Base-by-base conservation (phyloP, 805 yeast genomes). In the Wickerhamiella shivajii region DNA sequence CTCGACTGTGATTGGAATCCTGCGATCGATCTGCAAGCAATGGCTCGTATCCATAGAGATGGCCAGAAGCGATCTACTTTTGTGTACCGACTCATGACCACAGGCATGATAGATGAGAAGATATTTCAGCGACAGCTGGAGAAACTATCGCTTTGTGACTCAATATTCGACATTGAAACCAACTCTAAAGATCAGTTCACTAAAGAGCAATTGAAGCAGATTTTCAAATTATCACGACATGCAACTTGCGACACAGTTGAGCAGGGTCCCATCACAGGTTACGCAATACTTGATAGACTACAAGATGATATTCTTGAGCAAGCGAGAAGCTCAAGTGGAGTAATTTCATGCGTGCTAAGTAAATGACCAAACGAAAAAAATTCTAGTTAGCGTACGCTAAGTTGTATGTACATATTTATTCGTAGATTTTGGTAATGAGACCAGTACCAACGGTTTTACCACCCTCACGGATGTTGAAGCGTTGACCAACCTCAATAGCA, bases 371-470 rank as follows among this genome's bases (percentile, higher is more conserved):
- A n/a, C n/a, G n/a, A n/a, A n/a, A n/a, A n/a, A n/a, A n/a, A n/a
- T n/a, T n/a, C n/a, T n/a, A n/a, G n/a, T n/a, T n/a, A n/a, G n/a
- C n/a, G n/a, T n/a, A n/a, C n/a, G n/a, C n/a, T n/a, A n/a, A n/a
- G n/a, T n/a, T n/a, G n/a, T n/a, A n/a, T n/a, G n/a, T n/a, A n/a
- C n/a, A n/a, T n/a, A n/a, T n/a, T 53, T 67, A 72, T 59, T 77
- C 87, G 45, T 80, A 59, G 60, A 83, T 75, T 64, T 94, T 77
- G 52, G 98, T 90, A 51, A 90, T 73, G 67, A 90, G 67, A 69
- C 98, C 98, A 47, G 98, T 90, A 63, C 95, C 98, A 47, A 90
- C 96, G 46, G 98, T 90, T 68, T 78, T 80, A 60, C 96, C 96
- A 66, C 97, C 96, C 69, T 90, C 98, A 75, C 98, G 90, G 60